These are phyloP conservation scores for Salix dunnii DNA, from an alignment of 345 rosid species.

Conservation along the genomic window DNA sequence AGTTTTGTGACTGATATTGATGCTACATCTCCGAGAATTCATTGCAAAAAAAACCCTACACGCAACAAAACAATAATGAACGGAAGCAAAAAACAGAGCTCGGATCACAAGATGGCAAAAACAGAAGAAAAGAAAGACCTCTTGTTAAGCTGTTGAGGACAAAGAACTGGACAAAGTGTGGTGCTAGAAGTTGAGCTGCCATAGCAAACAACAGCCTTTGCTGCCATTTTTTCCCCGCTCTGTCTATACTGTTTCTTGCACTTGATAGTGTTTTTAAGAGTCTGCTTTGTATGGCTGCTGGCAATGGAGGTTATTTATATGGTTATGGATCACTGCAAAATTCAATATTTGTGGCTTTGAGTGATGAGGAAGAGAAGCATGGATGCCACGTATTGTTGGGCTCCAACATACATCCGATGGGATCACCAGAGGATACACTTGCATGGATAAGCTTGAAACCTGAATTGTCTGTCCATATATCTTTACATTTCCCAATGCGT, in stretches of 20 bases:
- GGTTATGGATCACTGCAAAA: no score
- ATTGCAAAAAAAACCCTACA: background rate
- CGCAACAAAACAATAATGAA: background rate
- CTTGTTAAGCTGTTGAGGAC: conserved; percentile 9
- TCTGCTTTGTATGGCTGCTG: background rate
- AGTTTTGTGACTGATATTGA: background rate
- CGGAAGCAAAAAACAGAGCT: background rate
- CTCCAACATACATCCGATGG: conserved; percentile 8
- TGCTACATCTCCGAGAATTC: conserved; percentile 8
- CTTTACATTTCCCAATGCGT: conserved; percentile 23
- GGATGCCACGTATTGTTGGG: conserved; percentile 28
- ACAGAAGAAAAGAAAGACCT: conserved; percentile 17
- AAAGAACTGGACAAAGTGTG: conserved; percentile 22
- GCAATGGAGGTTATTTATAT: background rate
- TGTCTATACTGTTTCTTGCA: background rate
- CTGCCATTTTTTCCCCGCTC: conserved; percentile 26
- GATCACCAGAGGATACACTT: background rate
- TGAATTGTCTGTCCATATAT: no score
- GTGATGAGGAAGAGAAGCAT: background rate
- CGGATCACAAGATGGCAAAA: background rate
- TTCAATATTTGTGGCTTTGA: background rate
- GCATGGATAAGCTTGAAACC: conserved; percentile 23
- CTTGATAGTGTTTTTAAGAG: background rate
- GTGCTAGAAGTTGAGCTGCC: conserved; percentile 14
- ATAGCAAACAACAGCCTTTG: conserved; percentile 27